Base-by-base conservation (phyloP, 805 yeast genomes). In the Monosporozyma aerobia region DNA sequence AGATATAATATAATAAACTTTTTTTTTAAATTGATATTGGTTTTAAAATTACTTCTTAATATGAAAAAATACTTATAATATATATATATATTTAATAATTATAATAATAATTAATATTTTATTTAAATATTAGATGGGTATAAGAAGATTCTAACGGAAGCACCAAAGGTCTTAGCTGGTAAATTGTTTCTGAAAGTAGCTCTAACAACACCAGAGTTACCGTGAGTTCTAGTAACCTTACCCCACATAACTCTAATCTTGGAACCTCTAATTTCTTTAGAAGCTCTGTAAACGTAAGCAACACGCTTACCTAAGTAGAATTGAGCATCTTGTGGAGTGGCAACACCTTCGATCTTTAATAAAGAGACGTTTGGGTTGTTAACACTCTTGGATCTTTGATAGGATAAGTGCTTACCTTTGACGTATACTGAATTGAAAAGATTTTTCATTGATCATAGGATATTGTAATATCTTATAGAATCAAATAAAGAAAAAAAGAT, bases 241-340 rank as follows among this genome's bases (percentile, higher is more conserved):
- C 99, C 99, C 99, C 99, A 94, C 81, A 94, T 90, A 72, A 94
- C 97, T 82, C 98, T 89, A 82, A 92, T 88, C 83, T 94, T 92
- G 70, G 98, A 80, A 77, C 98, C 98, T 85, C 96, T 87, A 74
- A 90, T 78, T 81, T 90, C 98, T 83, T 90, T 94, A 72, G 87
- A 78, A 74, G 96, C 96, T 80, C 95, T 88, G 97, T 94, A 94
- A 70, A 94, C 98, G 84, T 88, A 94, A 70, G 98, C 99, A 67
- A 94, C 85, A 77, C 96, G 88, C 89, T 94, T 94, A 81, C 99
- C 99, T 71, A 94, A 83, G 95, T 94, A 94, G 85, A 94, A 94
- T 80, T 88, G 86, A 70, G 99, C 97, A 63, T 92, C 99, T 75
- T 87, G 84, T 69, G 96, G 81, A 73, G 79, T 73, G 62, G 84